Percentiles rank a stretch among this genome's conserved stretches.
phyloP scores from a whole-genome alignment of 495 filamentous ascomycete species.

The Chaetomium cochliodes region DNA sequence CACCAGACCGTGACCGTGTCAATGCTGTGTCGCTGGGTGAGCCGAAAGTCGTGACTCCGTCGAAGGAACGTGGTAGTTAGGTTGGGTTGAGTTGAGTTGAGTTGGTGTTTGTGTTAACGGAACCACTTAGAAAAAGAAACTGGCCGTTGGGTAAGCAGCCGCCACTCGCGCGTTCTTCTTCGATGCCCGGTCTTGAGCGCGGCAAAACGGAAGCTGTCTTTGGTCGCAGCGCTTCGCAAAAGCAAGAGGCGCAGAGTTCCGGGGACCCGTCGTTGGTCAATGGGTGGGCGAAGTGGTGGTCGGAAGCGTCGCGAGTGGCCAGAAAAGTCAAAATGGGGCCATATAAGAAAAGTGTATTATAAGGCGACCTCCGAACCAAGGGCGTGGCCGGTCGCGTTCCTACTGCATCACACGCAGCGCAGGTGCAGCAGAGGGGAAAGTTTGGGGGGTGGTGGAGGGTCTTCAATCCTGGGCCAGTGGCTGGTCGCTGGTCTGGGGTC shows the following conservation, averaged over 20 bases:
- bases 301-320: neutral
- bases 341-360: conserved; percentile 22
- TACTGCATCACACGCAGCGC: conserved; percentile 26
- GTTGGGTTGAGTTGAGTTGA: neutral
- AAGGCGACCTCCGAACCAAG: neutral
- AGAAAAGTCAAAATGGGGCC: conserved; percentile 26
- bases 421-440: conserved; percentile 23
- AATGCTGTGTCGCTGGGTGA: neutral
- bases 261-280: conserved; percentile 9
- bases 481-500: conserved; percentile 15
- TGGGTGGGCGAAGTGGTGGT: neutral
- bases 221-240: conserved; percentile 4
- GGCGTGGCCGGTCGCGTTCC: neutral
- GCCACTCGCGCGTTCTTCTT: neutral
- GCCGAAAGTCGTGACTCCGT: neutral
- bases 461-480: conserved; percentile 3
- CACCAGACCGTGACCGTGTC: neutral
- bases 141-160: neutral
- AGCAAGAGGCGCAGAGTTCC: neutral
- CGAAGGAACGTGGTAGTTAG: neutral
- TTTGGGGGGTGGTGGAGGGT: neutral
- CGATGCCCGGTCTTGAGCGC: neutral
- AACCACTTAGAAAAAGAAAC: too few species aligned
- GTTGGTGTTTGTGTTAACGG: neutral
- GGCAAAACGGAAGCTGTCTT: conserved; percentile 6